Evolutionary conservation across 2,329 filamentous ascomycete genomes (phyloP).

Genomic region (Fusarium tjaetaba): DNA sequence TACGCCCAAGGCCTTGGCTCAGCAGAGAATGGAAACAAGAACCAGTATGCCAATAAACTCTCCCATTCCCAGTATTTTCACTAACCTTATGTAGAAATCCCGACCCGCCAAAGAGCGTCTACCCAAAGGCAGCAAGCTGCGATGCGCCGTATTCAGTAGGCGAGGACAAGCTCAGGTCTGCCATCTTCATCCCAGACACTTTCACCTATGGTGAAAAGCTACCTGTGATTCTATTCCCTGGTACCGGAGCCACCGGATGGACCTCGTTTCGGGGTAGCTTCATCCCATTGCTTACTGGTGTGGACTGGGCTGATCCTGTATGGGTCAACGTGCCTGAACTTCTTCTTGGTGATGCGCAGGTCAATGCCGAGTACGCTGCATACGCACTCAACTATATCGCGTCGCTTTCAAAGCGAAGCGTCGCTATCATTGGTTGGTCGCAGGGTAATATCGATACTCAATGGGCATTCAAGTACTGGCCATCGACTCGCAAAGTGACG

Average conservation of each 20-base stretch:
- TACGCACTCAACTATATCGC: conserved; percentile 13
- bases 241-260: background rate
- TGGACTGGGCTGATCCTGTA: conserved; percentile 10
- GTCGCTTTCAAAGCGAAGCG: background rate
- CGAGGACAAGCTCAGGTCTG: background rate
- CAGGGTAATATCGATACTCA: conserved; percentile 10
- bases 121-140: background rate
- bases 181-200: background rate
- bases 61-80: accelerated
- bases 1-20: background rate
- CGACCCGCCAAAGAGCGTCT: background rate
- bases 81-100: background rate
- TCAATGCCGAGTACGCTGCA: conserved; percentile 6
- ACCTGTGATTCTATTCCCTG: conserved; percentile 6
- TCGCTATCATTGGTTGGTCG: background rate
- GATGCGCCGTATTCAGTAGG: background rate
- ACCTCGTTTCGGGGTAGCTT: background rate
- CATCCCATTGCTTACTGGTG: conserved; percentile 2
- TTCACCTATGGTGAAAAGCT: conserved; percentile 3
- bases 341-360: background rate
- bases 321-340: background rate
- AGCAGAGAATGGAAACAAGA: background rate
- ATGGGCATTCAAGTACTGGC: conserved; percentile 25
- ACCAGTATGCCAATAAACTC: background rate
- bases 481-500: background rate